Conservation (phyloP, 1,284 basidiomycete genomes). For the Pisolithus thermaeus region DNA sequence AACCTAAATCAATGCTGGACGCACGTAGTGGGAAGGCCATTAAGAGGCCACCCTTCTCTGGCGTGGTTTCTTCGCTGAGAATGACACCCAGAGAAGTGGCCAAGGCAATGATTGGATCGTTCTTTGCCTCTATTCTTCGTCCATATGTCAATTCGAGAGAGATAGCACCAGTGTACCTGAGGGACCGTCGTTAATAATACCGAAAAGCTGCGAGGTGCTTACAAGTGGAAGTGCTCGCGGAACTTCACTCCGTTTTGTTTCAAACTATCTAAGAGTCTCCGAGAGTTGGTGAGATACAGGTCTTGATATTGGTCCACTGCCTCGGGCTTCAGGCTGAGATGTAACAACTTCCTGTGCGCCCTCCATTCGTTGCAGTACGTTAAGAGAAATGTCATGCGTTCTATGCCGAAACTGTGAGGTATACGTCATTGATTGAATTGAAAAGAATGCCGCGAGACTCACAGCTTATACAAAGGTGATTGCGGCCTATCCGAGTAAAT, state of each 20-base stretch:
- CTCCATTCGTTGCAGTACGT: slow-evolving; percentile 2
- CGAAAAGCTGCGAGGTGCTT: background rate
- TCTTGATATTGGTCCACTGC: background rate
- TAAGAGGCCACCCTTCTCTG: background rate
- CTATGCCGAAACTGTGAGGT: background rate
- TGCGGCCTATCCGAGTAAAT: slow-evolving; percentile 4
- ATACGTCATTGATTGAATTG: background rate
- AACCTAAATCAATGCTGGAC: background rate
- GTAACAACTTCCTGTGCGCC: slow-evolving; percentile 4
- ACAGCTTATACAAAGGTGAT: slow-evolving; percentile 2
- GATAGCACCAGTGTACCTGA: background rate
- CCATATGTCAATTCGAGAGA: background rate
- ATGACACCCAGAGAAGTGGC: background rate
- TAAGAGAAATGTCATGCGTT: background rate
- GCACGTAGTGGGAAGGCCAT: slow-evolving; percentile 1
- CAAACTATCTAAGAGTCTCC: background rate
- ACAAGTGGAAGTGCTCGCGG: background rate
- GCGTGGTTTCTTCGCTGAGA: background rate
- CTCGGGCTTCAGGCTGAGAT: slow-evolving; percentile 3
- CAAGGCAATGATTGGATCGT: background rate
- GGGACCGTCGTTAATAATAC: too few species aligned
- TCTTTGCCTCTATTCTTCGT: background rate
- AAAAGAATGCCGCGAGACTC: background rate
- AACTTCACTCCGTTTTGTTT: background rate
- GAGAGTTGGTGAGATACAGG: slow-evolving; percentile 1